Conservation (phyloP, 805 yeast genomes). For the Suhomyces pyralidae region DNA sequence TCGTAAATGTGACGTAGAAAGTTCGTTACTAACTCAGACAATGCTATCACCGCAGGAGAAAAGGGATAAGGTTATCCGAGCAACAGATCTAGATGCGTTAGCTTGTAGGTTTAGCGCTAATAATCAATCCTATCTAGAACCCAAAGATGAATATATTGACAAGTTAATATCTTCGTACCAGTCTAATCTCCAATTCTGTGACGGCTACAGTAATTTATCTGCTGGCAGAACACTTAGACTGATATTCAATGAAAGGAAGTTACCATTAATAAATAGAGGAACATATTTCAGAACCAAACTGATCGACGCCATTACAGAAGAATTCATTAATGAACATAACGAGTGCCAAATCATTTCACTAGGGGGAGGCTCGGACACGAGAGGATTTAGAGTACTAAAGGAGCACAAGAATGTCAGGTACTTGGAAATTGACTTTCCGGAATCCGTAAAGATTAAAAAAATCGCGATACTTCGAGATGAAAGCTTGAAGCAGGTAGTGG, state of each 20-base stretch:
- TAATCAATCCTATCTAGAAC: conserved; percentile 44
- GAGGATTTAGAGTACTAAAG: conserved; percentile 52
- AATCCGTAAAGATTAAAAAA: conserved; percentile 50
- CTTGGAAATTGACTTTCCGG: conserved; percentile 65
- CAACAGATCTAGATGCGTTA: conserved; percentile 71
- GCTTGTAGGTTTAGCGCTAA: conserved; percentile 59
- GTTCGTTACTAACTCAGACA: not conserved
- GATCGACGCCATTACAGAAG: conserved; percentile 46
- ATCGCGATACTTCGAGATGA: conserved; percentile 38
- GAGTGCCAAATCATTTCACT: conserved; percentile 57
- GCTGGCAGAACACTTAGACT: conserved; percentile 39
- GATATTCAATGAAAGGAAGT: conserved; percentile 42
- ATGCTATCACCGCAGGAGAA: conserved; percentile 35
- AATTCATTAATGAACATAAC: conserved; percentile 33
- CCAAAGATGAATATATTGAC: conserved; percentile 35
- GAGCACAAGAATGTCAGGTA: conserved; percentile 33
- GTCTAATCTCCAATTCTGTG: conserved; percentile 35
- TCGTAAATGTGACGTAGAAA: not conserved
- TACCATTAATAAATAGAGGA: conserved; percentile 70
- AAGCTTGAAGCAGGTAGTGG: conserved; percentile 25
- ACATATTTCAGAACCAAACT: conserved; percentile 59
- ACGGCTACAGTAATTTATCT: conserved; percentile 38
- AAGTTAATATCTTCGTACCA: conserved; percentile 34
- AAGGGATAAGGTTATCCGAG: conserved; percentile 45
- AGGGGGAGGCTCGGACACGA: conserved; percentile 82